Percentiles rank a stretch among this genome's conserved stretches.
Conservation (phyloP, 2,329 filamentous ascomycete species). For the Cercospora sp. region DNA sequence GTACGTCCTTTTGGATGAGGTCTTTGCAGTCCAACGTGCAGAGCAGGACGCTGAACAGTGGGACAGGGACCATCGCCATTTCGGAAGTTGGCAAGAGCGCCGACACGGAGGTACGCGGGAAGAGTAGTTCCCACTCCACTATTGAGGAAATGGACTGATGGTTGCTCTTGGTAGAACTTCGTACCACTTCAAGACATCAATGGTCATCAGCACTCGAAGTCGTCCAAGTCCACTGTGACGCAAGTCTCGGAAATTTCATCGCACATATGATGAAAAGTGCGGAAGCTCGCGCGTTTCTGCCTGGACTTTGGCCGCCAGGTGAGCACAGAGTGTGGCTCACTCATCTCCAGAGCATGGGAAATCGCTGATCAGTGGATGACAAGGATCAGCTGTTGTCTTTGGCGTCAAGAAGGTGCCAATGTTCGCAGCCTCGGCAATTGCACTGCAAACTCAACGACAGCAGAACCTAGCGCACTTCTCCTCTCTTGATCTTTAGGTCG, state of each 20-base stretch:
- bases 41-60: constrained; percentile 10
- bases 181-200: constrained; percentile 8
- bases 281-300: neutral
- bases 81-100: constrained; percentile 8
- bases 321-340: neutral
- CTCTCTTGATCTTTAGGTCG: too few relatives aligned
- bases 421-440: too few relatives aligned
- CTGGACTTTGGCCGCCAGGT: neutral
- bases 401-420: too few relatives aligned
- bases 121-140: neutral
- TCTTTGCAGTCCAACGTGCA: constrained; percentile 6
- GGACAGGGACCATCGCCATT: constrained; percentile 17
- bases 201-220: neutral
- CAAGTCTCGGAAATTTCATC: neutral
- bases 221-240: neutral
- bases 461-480: too few relatives aligned
- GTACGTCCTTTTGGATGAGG: constrained; percentile 18
- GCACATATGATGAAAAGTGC: neutral
- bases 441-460: too few relatives aligned
- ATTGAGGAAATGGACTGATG: neutral
- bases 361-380: too few relatives aligned
- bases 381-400: too few relatives aligned
- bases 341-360: neutral
- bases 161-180: constrained; percentile 2
- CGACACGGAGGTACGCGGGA: constrained; percentile 17